Base-by-base conservation (phyloP, 1,284 basidiomycete genomes). In the Cryptococcus wingfieldii region DNA sequence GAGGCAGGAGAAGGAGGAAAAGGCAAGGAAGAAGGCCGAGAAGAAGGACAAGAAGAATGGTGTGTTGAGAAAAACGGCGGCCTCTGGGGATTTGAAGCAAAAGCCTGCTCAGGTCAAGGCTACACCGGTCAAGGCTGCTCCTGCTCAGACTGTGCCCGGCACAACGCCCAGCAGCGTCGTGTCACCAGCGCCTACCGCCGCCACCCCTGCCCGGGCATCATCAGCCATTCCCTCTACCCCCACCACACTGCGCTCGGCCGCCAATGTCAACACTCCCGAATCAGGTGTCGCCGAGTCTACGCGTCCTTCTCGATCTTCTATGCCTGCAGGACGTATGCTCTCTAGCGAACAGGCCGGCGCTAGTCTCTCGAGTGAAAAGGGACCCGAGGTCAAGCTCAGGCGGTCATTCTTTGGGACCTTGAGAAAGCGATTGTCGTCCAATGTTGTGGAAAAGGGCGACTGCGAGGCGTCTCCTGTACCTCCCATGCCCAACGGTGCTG, bases 371-470 rank as follows among this genome's bases (percentile, higher is more conserved):
- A 44, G 25, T 39, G 44, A 25, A n/a, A 49, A 49, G 19, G 25
- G 18, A 31, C 34, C 31, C 14, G 31, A 43, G 6, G 52, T 56
- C 5, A 47, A 62, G 37, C 47, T 41, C 23, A 63, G 55, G 38
- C 47, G 58, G 47, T 63, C 51, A 34, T 54, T 68, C 39, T 64
- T 68, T 44, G 66, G 64, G 13, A 63, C 66, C 5, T 51, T 68
- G 38, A 54, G 49, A 46, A 68, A 68, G 55, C 39, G 62, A 12
- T 56, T 68, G 16, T 59, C 57, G 6, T 46, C 13, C 3, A 38
- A 38, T 19, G 38, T 46, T n/a, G 49, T 47, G 19, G 50, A 34
- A 8, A 25, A 27, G 25, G 23, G 6, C 31, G 31, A 34, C 31
- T 5, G 31, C 31, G 31, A 34, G 6, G 18, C 42, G 42, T 53